Base-by-base conservation (phyloP, 2,329 filamentous ascomycete species). In the Penicillium sp. region DNA sequence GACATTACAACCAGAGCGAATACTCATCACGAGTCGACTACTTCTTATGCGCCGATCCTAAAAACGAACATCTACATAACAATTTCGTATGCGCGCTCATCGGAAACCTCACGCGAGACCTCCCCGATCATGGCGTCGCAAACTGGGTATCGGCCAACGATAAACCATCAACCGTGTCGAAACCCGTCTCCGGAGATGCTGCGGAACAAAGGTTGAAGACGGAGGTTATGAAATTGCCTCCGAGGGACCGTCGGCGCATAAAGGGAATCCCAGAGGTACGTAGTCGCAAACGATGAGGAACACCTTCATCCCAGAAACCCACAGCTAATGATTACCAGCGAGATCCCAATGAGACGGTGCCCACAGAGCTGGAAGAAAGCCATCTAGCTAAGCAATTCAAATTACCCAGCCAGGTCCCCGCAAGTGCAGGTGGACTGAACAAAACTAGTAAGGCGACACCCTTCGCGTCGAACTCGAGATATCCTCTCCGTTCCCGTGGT, bases 361-460 rank as follows among this genome's bases (percentile, higher is more conserved):
- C 57, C 12, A 68, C 61, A 49, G 65, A 69, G 49, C 57, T 72
- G 43, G 71, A 73, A 52, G 65, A 73, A 57, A 74, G 72, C 44
- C 67, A 74, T 37, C 59, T 66, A 24, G 72, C 72, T 9, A 72
- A 72, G 50, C 70, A 72, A 49, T 74, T 75, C 47, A 77, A 76
- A 59, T 64, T 76, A 39, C 74, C 77, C 26, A 77, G 83, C 28
- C 80, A 87, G 49, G 78, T 82, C 8, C 82, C 84, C 24, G 77
- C 83, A 26, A 83, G 82, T 62, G 84, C 84, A 22, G 84, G 82
- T 26, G 85, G 85, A 19, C 77, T 91, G 40, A 89, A 87, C 58
- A 88, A 91, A 75, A 94, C 78, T 32, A 81, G 85, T 88, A 75
- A 65, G 83, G 71, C 26, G 34, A 21, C 24, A 29, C 31, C 22